Conservation (phyloP, 371 early-diverging fungal genomes). For the Funneliformis caledonium region DNA sequence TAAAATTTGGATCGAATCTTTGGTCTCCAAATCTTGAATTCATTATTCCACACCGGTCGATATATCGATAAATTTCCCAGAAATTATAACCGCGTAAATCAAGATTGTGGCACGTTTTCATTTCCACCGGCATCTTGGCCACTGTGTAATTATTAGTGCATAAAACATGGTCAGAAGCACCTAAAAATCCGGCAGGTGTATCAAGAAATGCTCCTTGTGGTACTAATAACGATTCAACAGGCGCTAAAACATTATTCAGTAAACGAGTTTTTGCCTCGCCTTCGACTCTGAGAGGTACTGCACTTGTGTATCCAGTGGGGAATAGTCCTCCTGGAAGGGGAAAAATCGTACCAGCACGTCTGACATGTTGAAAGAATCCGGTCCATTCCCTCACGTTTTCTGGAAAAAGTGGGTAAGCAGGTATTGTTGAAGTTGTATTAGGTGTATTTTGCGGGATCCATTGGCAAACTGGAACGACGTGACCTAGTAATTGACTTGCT, state of each 20-base stretch:
- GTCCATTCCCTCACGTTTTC: neutral
- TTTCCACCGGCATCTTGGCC: slow-evolving; percentile 26
- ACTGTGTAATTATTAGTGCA: slow-evolving; percentile 1
- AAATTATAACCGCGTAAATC: neutral
- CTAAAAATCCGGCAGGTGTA: neutral
- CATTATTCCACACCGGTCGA: neutral
- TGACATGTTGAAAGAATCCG: neutral
- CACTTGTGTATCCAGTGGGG: neutral
- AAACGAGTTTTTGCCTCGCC: neutral
- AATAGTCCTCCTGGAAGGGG: too few relatives aligned
- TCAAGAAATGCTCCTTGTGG: too few relatives aligned
- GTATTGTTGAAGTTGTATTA: neutral
- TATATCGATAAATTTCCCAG: slow-evolving; percentile 15
- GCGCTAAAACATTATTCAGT: neutral
- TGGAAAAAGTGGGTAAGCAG: slow-evolving; percentile 13
- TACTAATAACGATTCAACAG: neutral
- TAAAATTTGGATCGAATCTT: neutral
- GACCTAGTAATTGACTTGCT: slow-evolving; percentile 27
- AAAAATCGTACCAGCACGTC: too few relatives aligned
- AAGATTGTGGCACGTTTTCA: slow-evolving; percentile 14
- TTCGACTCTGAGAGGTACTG: neutral
- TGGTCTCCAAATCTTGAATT: too few relatives aligned
- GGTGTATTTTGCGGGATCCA: neutral
- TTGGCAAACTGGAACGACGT: neutral
- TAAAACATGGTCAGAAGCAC: neutral